Evolutionary conservation across 2,329 filamentous ascomycete genomes (phyloP).

Genomic region (Coniella vitis): DNA sequence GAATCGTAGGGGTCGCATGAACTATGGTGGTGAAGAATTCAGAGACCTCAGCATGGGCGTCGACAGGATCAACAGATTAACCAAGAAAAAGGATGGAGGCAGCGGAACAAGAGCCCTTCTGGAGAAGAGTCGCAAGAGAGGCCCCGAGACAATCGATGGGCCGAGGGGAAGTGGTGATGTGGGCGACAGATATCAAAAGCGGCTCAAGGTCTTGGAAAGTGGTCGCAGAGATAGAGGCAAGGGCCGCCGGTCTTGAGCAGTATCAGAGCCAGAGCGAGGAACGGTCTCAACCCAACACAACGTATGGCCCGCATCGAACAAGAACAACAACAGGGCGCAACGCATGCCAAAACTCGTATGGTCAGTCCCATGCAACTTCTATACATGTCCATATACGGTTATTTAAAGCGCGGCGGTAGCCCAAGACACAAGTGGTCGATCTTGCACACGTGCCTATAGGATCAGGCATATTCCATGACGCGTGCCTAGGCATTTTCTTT

Average conservation of each 20-base stretch:
- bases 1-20: constrained; percentile 51
- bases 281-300: too few species aligned
- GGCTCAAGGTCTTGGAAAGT: constrained; percentile 49
- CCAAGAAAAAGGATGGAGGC: constrained; percentile 57
- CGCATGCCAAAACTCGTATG: too few species aligned
- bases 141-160: constrained; percentile 60
- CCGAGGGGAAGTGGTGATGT: constrained; percentile 59
- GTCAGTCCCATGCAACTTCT: too few species aligned
- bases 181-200: constrained; percentile 70
- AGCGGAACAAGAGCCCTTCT: constrained; percentile 54
- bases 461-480: too few species aligned
- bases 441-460: too few species aligned
- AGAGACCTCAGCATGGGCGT: constrained; percentile 75
- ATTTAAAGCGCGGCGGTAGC: too few species aligned
- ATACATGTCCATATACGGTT: not conserved
- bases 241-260: constrained; percentile 5
- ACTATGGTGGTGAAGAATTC: constrained; percentile 88
- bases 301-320: too few species aligned
- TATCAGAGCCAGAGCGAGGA: not conserved
- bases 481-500: too few species aligned
- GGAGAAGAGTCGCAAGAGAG: constrained; percentile 83
- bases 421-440: too few species aligned
- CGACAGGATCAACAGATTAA: constrained; percentile 79
- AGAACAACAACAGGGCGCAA: too few species aligned
- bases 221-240: constrained; percentile 27